phyloP scores from a whole-genome alignment of 345 rosid species.

The Gossypium mustelinum region DNA sequence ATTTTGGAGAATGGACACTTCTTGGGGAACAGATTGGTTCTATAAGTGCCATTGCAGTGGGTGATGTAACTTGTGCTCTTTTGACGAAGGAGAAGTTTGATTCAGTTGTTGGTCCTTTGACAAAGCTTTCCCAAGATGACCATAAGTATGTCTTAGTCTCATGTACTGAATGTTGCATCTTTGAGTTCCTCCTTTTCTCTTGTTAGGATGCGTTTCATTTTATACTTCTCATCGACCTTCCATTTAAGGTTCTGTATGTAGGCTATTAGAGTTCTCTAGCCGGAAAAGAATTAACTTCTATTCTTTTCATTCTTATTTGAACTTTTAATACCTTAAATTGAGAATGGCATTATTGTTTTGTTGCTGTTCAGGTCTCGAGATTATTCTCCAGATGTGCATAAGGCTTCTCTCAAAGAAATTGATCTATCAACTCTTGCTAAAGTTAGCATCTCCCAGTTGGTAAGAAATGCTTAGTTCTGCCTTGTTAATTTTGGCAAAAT shows the following conservation, averaged over 20 bases:
- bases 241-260: neutral
- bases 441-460: slow-evolving; percentile 63
- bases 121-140: slow-evolving; percentile 57
- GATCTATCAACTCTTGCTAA: slow-evolving; percentile 42
- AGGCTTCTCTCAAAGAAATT: slow-evolving; percentile 41
- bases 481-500: neutral
- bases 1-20: slow-evolving; percentile 96
- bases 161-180: slow-evolving; percentile 2
- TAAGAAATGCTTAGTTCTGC: slow-evolving; percentile 31
- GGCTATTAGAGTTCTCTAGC: neutral
- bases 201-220: neutral
- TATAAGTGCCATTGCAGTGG: slow-evolving; percentile 73
- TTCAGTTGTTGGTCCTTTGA: slow-evolving; percentile 71
- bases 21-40: slow-evolving; percentile 68
- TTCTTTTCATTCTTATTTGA: slow-evolving; percentile 3
- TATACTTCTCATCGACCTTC: neutral
- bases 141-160: slow-evolving; percentile 51
- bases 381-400: slow-evolving; percentile 42
- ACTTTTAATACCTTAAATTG: slow-evolving; percentile 13
- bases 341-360: slow-evolving; percentile 14
- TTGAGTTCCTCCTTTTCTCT: neutral
- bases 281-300: neutral
- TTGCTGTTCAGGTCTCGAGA: slow-evolving; percentile 48
- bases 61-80: slow-evolving; percentile 70
- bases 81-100: slow-evolving; percentile 85